Evolutionary conservation across 1,139 yeast genomes (phyloP), one percentile per base, ranked within the genome.

Genomic region (Cylindricascospora bacillispora): DNA sequence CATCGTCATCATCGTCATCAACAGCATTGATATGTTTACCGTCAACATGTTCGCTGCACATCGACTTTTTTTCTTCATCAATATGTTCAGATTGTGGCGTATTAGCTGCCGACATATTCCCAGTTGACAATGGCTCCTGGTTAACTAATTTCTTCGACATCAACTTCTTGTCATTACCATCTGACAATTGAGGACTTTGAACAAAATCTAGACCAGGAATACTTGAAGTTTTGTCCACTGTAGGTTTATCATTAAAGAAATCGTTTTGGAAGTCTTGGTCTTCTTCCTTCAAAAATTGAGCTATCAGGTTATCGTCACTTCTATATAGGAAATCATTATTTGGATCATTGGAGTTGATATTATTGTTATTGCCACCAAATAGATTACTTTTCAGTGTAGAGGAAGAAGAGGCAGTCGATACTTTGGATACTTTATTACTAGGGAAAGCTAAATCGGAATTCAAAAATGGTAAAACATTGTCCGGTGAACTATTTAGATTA

Each of bases 371-470:
- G n/a, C n/a, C n/a, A n/a, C n/a, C n/a, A n/a, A n/a, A n/a, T n/a
- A n/a, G n/a, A n/a, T n/a, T n/a, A n/a, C n/a, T n/a, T n/a, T n/a
- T n/a, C n/a, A n/a, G n/a, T n/a, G n/a, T n/a, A n/a, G n/a, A n/a
- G n/a, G n/a, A n/a, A n/a, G n/a, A n/a, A n/a, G 24, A 22, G 7
- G 6, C 13, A 22, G 7, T 22, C 11, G 11, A 7, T 13, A 19
- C 14, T 27, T n/a, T n/a, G n/a, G n/a, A n/a, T n/a, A n/a, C n/a
- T n/a, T n/a, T n/a, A 18, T 36, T 37, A 5, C 27, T 26, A 26
- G 47, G 47, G 38, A 46, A 46, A 3, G 51, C 51, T 12, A 46
- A 31, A 6, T 38, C 32, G 9, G 43, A 13, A 21, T 45, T 44
- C 14, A 46, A 39, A 14, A 45, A 45, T 9, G 49, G 45, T 7